Percentiles rank a stretch among this genome's conserved stretches.
phyloP scores from a whole-genome alignment of 2,329 filamentous ascomycete genomes.

The Xylariomycetidae sp. region DNA sequence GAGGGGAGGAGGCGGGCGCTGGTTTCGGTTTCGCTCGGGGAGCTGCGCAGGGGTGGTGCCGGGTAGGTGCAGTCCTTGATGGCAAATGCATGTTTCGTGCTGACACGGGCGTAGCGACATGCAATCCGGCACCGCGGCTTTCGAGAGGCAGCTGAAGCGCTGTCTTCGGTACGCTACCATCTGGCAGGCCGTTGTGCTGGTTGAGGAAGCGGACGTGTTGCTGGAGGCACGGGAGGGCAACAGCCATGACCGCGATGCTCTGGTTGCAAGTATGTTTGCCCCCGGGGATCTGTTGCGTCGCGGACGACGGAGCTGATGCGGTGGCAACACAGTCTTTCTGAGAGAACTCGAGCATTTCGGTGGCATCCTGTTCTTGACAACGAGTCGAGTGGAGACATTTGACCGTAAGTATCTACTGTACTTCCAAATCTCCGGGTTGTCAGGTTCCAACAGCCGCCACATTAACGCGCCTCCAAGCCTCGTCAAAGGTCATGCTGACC shows the following conservation, averaged over 20 bases:
- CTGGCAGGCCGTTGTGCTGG: slow-evolving; percentile 25
- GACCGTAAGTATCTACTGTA: no score
- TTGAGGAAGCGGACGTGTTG: slow-evolving; percentile 29
- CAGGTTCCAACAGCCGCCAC: no score
- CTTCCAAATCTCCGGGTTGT: no score
- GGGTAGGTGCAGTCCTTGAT: no score
- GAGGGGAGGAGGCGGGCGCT: slow-evolving; percentile 21
- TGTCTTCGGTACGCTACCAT: slow-evolving; percentile 22
- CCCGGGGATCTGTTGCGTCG: neutral
- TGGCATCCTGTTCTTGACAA: slow-evolving; percentile 39
- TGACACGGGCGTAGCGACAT: no score
- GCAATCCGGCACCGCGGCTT: slow-evolving; percentile 10
- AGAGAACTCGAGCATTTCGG: slow-evolving; percentile 35
- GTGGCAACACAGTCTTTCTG: slow-evolving; percentile 28
- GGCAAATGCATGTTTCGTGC: no score
- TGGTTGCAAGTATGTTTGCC: slow-evolving; percentile 18
- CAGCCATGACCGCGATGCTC: slow-evolving; percentile 14
- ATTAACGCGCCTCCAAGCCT: no score
- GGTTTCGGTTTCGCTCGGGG: slow-evolving; percentile 19
- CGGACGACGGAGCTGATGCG: neutral
- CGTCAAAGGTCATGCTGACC: no score
- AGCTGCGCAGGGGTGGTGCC: slow-evolving; percentile 15
- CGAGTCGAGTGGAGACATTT: slow-evolving; percentile 31
- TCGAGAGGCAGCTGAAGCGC: slow-evolving; percentile 21
- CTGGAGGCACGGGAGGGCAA: slow-evolving; percentile 16